A percentile compares a stretch with the other conserved stretches of the same genome.
Evolutionary conservation across 2,329 filamentous ascomycete species (phyloP).

Genomic region (Arthrinium puccinioides): DNA sequence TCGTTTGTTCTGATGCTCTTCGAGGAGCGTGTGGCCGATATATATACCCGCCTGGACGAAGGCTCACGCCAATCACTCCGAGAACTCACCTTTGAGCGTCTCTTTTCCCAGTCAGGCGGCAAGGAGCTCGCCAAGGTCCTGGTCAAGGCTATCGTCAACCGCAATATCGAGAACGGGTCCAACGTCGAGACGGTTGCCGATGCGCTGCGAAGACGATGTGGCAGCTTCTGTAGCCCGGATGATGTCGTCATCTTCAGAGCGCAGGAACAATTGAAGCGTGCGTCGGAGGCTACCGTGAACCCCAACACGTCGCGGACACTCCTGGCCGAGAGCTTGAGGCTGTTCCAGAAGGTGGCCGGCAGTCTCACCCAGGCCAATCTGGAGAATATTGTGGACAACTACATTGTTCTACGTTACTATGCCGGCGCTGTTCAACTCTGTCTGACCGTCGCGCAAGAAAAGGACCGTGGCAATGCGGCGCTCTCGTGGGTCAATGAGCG

Average conservation of each 20-base stretch:
- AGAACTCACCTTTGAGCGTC: conserved; percentile 75
- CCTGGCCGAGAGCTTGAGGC: conserved; percentile 78
- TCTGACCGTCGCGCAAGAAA: conserved; percentile 73
- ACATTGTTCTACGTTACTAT: conserved; percentile 78
- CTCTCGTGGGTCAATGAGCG: conserved; percentile 83
- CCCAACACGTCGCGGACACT: conserved; percentile 70
- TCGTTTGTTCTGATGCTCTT: conserved; percentile 94
- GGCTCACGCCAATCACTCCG: conserved; percentile 61
- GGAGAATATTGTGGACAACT: conserved; percentile 69
- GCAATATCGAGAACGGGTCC: conserved; percentile 92
- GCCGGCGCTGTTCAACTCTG: conserved; percentile 88
- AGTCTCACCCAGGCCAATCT: conserved; percentile 77
- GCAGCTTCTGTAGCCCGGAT: conserved; percentile 94
- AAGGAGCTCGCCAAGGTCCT: conserved; percentile 88
- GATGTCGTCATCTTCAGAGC: conserved; percentile 98
- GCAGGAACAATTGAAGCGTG: conserved; percentile 87
- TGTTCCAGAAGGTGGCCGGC: conserved; percentile 84
- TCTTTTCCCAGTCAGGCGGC: conserved; percentile 74
- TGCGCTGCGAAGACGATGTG: conserved; percentile 83
- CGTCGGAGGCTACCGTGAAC: conserved; percentile 69
- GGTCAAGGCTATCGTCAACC: conserved; percentile 96
- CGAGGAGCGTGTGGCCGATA: conserved; percentile 86
- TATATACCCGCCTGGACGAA: conserved; percentile 69
- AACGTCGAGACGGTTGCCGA: conserved; percentile 98
- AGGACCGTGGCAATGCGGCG: conserved; percentile 80